Evolutionary conservation across 2,329 filamentous ascomycete genomes (phyloP), one percentile per base, ranked within the genome.

Genomic region (Westerdykella aurantiaca): DNA sequence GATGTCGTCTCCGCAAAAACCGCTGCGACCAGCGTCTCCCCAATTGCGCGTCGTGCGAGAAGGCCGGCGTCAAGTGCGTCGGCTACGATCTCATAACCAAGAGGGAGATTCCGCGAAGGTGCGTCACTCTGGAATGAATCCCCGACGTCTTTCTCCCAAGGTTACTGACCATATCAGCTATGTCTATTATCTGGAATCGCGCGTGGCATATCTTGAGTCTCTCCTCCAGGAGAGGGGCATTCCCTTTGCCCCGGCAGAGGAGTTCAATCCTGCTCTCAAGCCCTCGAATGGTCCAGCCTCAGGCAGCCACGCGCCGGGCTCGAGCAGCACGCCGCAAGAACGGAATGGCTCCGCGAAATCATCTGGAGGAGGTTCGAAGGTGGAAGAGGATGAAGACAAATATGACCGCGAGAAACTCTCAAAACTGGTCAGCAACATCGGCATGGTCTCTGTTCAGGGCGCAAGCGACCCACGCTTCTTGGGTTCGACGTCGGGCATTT

Each of bases 81-180:
- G 91, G 91, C 50, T 96, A 95, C 68, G 91, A 97, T 64, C 90
- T 91, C 29, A 95, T 96, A 61, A 95, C 88, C 18, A 96, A 96
- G 75, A 83, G 87, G 62, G 89, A 96, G 70, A 95, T 97, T 46
- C 91, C 91, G 39, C 80, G 90, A 69, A 83, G 80, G 73, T 74
- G 55, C 56, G 69, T 66, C 14, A 13, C 13, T 3, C 16, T 31
- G 38, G 3, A 9, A 5, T 5, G 23, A 25, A 9, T 7, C 25
- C 10, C 7, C 4, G 25, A 5, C 25, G 25, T 7, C 4, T 29
- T 29, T 29, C 25, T 21, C 14, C 25, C 25, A 21, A 37, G 23
- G 23, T 29, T 46, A 46, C 51, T 54, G 47, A 58, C 53, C 31
- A 21, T 12, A 37, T 25, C 51, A 88, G 85, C 67, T 97, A 97